These are phyloP conservation scores for Leccinellum luteum DNA, from an alignment of 768 basidiomycete species.

Conservation along the genomic window DNA sequence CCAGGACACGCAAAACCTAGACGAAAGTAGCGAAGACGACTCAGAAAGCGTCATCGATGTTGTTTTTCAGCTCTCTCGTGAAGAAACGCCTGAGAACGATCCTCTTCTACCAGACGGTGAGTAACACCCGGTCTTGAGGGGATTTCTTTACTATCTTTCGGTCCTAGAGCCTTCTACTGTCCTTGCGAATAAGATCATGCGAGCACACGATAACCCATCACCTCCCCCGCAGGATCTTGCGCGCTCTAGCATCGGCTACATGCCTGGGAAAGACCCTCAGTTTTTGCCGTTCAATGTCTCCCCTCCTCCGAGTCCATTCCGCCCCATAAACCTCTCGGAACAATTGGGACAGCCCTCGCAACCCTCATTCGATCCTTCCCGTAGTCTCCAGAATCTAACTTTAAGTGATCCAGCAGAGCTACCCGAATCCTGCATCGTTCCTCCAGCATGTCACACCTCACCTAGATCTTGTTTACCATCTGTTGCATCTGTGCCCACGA, in stretches of 20 bases:
- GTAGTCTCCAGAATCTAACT: background rate
- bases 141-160: slow-evolving; percentile 7
- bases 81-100: slow-evolving; percentile 51
- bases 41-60: slow-evolving; percentile 29
- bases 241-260: slow-evolving; percentile 14
- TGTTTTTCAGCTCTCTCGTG: slow-evolving; percentile 30
- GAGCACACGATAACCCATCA: slow-evolving; percentile 75
- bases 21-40: slow-evolving; percentile 31
- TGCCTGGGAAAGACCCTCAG: slow-evolving; percentile 16
- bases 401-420: slow-evolving; percentile 2
- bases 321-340: slow-evolving; percentile 31
- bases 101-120: slow-evolving; percentile 45
- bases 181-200: slow-evolving; percentile 62
- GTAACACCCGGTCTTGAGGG: slow-evolving; percentile 5
- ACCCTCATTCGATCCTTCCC: slow-evolving; percentile 2
- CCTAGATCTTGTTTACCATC: slow-evolving; percentile 42
- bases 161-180: slow-evolving; percentile 61
- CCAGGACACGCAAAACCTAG: slow-evolving; percentile 13
- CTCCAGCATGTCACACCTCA: slow-evolving; percentile 35
- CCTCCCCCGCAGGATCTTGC: slow-evolving; percentile 46
- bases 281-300: slow-evolving; percentile 15
- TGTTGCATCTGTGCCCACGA: slow-evolving; percentile 9
- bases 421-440: slow-evolving; percentile 5
- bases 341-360: slow-evolving; percentile 20
- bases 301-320: slow-evolving; percentile 32